These are phyloP conservation scores for Raphidocelis subcapitata DNA, from an alignment of 139 green algal genomes.

Conservation along the genomic window DNA sequence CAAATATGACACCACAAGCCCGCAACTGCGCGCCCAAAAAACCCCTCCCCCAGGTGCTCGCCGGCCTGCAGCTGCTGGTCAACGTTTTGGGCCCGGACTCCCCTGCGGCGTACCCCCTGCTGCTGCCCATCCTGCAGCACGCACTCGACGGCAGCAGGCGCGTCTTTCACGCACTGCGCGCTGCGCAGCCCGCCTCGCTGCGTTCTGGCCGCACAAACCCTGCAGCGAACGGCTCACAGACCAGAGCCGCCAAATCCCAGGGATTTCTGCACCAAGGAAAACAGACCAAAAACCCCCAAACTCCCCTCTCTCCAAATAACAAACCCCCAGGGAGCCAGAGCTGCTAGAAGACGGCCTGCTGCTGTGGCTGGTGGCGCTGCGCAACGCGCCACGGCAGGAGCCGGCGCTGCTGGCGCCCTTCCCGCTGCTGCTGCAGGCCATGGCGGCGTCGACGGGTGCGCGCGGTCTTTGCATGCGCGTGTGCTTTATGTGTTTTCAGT, in stretches of 20 bases:
- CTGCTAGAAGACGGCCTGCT: conserved; percentile 89
- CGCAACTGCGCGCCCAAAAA: too few relatives aligned
- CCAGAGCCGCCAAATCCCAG: too few relatives aligned
- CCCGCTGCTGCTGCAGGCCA: conserved; percentile 50
- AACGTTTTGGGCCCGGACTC: conserved; percentile 68
- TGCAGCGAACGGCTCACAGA: too few relatives aligned
- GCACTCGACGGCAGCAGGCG: conserved; percentile 57
- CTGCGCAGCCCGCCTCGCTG: too few relatives aligned
- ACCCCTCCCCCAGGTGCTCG: conserved; percentile 59
- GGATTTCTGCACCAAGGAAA: too few relatives aligned
- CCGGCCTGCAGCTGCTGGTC: conserved; percentile 72
- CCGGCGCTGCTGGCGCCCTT: conserved; percentile 60
- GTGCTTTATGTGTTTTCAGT: too few relatives aligned
- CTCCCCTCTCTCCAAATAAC: too few relatives aligned
- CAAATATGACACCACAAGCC: too few relatives aligned
- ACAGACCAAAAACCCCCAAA: too few relatives aligned
- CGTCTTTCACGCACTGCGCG: too few relatives aligned
- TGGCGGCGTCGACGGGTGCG: conserved; percentile 63
- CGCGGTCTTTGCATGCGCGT: too few relatives aligned
- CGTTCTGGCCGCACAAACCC: too few relatives aligned
- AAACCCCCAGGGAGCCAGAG: conserved; percentile 32
- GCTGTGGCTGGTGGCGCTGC: conserved; percentile 85
- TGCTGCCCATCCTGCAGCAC: conserved; percentile 70
- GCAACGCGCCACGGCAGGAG: conserved; percentile 57
- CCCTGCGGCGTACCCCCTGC: conserved; percentile 44